Conservation (phyloP, 2,329 filamentous ascomycete species). For the Tolypocladium tundrense region DNA sequence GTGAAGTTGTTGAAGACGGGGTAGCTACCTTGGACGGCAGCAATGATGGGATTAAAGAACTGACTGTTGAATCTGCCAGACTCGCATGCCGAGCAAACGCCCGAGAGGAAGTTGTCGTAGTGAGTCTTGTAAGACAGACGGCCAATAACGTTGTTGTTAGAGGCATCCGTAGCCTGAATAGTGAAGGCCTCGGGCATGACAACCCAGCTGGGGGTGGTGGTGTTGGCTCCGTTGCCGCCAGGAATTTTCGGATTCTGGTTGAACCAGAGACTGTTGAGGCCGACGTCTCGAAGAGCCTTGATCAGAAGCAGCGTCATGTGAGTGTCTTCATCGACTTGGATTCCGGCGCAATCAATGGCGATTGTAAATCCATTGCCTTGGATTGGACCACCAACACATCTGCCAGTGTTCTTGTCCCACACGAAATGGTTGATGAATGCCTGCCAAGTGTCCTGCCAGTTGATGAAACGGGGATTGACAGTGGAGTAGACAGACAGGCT, state of each 20-base stretch:
- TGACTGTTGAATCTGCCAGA: conserved; percentile 22
- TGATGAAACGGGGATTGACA: conserved; percentile 27
- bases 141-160: conserved; percentile 21
- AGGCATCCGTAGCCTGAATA: conserved; percentile 21
- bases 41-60: conserved; percentile 27
- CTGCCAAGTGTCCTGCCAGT: conserved; percentile 27
- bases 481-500: conserved; percentile 19
- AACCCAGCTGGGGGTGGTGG: conserved; percentile 22
- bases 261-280: conserved; percentile 27
- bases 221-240: conserved; percentile 17
- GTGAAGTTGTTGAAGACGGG: conserved; percentile 27
- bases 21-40: conserved; percentile 26
- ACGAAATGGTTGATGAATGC: conserved; percentile 28
- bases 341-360: conserved; percentile 24
- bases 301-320: conserved; percentile 29
- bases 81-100: conserved; percentile 25
- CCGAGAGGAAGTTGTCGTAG: conserved; percentile 25
- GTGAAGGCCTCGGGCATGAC: conserved; percentile 28
- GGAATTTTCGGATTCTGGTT: conserved; percentile 28
- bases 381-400: conserved; percentile 20
- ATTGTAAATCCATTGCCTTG: conserved; percentile 25
- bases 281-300: conserved; percentile 26
- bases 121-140: conserved; percentile 26
- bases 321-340: conserved; percentile 26
- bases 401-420: conserved; percentile 26